Conservation (phyloP, 306 rosid species). For the Castanospermum australe region DNA sequence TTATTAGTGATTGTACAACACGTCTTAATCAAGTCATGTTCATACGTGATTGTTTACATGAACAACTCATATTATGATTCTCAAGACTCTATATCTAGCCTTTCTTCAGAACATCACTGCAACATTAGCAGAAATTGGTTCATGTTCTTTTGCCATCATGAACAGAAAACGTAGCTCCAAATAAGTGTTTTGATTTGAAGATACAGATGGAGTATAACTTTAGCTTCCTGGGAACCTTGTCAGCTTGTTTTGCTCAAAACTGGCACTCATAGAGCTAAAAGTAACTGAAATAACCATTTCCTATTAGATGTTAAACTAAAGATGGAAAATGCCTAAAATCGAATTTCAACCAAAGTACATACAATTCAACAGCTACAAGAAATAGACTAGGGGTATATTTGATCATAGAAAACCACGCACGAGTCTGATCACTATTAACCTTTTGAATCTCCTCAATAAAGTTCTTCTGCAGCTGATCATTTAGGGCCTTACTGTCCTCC, state of each 20-base stretch:
- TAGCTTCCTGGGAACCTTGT: neutral
- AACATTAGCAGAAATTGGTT: neutral
- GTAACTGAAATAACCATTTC: neutral
- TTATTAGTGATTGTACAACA: neutral
- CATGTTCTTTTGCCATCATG: neutral
- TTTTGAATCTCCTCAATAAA: slow-evolving; percentile 33
- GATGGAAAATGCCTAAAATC: neutral
- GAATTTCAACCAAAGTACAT: neutral
- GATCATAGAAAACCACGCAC: neutral
- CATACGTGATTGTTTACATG: too few relatives aligned
- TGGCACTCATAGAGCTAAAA: neutral
- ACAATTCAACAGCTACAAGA: neutral
- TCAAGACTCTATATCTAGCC: neutral
- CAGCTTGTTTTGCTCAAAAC: neutral
- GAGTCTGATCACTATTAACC: slow-evolving; percentile 12
- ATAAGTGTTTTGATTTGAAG: neutral
- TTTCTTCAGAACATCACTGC: neutral
- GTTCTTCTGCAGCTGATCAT: slow-evolving; percentile 11
- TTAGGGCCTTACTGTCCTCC: slow-evolving; percentile 23
- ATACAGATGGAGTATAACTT: neutral
- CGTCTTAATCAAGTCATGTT: neutral
- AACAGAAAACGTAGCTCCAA: neutral
- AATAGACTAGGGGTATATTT: neutral
- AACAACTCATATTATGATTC: neutral
- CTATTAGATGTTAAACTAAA: neutral